phyloP scores from a whole-genome alignment of 805 yeast genomes.

The Ogataea kodamae region DNA sequence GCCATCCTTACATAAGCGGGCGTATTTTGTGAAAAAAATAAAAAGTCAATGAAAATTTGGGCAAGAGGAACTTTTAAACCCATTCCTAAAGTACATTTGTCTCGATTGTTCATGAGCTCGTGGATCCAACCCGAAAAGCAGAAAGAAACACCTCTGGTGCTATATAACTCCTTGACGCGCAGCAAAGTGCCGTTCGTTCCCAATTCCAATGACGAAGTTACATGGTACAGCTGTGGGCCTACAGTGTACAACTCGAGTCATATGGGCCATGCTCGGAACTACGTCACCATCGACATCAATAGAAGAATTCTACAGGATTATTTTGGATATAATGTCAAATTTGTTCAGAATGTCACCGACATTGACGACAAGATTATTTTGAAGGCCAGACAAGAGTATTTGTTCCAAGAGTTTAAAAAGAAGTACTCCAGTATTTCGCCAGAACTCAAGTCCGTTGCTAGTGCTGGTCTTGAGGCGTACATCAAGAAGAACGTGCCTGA shows the following conservation, averaged over 20 bases:
- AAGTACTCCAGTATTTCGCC: constrained; percentile 37
- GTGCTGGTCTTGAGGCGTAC: constrained; percentile 46
- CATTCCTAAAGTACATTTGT: not conserved
- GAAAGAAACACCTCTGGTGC: constrained; percentile 45
- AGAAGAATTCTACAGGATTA: constrained; percentile 86
- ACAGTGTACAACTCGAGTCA: constrained; percentile 95
- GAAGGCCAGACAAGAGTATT: constrained; percentile 85
- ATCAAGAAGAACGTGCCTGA: constrained; percentile 53
- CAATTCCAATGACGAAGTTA: constrained; percentile 54
- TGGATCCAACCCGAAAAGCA: constrained; percentile 31
- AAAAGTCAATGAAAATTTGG: constrained; percentile 9
- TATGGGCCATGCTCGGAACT: constrained; percentile 98
- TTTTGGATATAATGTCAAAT: constrained; percentile 83
- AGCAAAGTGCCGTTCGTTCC: constrained; percentile 79
- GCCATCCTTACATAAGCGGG: constrained; percentile 33
- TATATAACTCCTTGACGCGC: constrained; percentile 83
- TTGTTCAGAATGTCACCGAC: constrained; percentile 97
- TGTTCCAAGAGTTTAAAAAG: constrained; percentile 57
- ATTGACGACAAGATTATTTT: constrained; percentile 95
- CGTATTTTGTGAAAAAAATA: constrained; percentile 2
- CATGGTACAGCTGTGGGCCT: constrained; percentile 99
- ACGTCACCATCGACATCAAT: constrained; percentile 90
- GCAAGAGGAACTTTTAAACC: constrained; percentile 4
- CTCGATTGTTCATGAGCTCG: constrained; percentile 16
- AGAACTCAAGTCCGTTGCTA: constrained; percentile 28